Conservation (phyloP, 208 protist species). For the Tritrichomonas musculus region DNA sequence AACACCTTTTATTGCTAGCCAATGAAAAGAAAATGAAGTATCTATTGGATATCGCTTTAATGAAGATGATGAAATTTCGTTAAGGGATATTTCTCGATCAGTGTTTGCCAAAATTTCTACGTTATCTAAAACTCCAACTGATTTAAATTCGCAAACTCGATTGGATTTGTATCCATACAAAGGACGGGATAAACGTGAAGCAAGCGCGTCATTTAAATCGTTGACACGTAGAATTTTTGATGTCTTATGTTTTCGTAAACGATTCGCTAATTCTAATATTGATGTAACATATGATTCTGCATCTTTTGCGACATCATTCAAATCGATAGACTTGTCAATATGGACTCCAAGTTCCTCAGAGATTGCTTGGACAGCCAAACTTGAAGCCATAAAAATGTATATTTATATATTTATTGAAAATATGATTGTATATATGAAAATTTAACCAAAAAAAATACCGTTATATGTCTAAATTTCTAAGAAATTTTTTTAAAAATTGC, state of each 20-base stretch:
- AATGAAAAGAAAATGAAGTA: background rate
- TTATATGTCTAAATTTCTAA: no score
- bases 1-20: background rate
- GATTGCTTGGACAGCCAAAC: background rate
- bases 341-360: background rate
- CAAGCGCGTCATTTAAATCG: background rate
- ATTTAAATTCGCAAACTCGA: background rate
- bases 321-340: background rate
- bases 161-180: background rate
- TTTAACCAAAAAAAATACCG: no score
- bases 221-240: background rate
- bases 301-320: background rate
- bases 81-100: background rate
- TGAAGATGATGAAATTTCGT: background rate
- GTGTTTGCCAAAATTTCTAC: background rate
- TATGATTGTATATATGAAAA: no score
- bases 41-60: background rate
- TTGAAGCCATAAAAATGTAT: background rate
- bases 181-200: background rate
- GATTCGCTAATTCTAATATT: background rate
- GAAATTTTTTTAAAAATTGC: no score
- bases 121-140: background rate
- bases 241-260: background rate
- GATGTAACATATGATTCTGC: background rate
- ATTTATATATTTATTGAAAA: no score